Conservation (phyloP, 2,329 filamentous ascomycete genomes). For the Zasmidium angulare region DNA sequence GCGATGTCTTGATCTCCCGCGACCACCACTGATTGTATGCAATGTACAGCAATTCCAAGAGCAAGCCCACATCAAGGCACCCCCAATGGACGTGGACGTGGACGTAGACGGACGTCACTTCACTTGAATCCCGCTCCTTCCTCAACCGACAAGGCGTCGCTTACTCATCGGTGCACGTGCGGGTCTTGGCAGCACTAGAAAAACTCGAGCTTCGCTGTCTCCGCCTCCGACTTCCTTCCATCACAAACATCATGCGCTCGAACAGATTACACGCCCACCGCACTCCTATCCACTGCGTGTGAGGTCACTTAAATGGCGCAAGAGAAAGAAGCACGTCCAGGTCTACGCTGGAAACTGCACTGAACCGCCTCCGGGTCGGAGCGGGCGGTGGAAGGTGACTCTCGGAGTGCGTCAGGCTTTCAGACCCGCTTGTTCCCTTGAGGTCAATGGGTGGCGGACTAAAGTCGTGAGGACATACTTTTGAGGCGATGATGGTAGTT, state of each 20-base stretch:
- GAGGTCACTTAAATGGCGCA: slow-evolving; percentile 30
- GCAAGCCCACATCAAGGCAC: too few relatives aligned
- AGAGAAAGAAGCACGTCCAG: slow-evolving; percentile 7
- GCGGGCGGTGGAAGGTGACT: slow-evolving; percentile 4
- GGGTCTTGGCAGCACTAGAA: not conserved
- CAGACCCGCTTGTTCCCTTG: slow-evolving; percentile 33
- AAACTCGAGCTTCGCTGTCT: not conserved
- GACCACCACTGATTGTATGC: not conserved
- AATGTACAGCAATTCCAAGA: not conserved
- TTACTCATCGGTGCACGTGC: not conserved
- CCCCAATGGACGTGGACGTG: too few relatives aligned
- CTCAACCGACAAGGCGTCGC: slow-evolving; percentile 2
- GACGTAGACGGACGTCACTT: too few relatives aligned
- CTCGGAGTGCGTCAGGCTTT: slow-evolving; percentile 22
- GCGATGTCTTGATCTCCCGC: not conserved
- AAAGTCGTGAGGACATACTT: slow-evolving; percentile 32
- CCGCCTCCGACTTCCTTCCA: slow-evolving; percentile 6
- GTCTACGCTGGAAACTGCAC: slow-evolving; percentile 1
- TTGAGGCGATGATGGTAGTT: too few relatives aligned
- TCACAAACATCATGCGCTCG: slow-evolving; percentile 26
- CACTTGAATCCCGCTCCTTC: too few relatives aligned
- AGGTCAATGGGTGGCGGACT: slow-evolving; percentile 34
- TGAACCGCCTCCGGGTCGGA: not conserved
- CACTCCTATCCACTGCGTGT: slow-evolving; percentile 24
- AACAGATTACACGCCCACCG: slow-evolving; percentile 35